A percentile compares a stretch with the other conserved stretches of the same genome.
Evolutionary conservation across 768 basidiomycete genomes (phyloP).

Genomic region (Gloeophyllum trabeum): DNA sequence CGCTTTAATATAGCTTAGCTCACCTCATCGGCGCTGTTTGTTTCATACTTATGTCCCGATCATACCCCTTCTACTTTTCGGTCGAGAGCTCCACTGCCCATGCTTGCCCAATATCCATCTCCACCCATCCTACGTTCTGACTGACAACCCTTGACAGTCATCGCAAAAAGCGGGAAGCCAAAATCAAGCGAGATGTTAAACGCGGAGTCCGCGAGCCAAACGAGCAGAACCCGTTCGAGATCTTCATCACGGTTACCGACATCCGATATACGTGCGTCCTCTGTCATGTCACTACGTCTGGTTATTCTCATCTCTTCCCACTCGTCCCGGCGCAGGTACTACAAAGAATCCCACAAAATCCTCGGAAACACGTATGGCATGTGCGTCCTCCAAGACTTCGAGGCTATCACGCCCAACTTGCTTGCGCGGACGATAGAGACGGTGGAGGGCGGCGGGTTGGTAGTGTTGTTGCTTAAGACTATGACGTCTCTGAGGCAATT

Average conservation of each 20-base stretch:
- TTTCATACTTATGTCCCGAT: no score
- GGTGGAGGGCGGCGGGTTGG: slow-evolving; percentile 87
- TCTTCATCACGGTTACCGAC: slow-evolving; percentile 97
- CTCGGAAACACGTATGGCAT: slow-evolving; percentile 97
- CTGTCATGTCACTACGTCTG: not conserved
- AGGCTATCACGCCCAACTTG: slow-evolving; percentile 95
- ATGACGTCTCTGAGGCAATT: slow-evolving; percentile 90
- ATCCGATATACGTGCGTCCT: slow-evolving; percentile 85
- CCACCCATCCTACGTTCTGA: no score
- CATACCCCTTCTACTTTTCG: no score
- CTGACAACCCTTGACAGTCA: slow-evolving; percentile 40
- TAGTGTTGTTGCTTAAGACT: slow-evolving; percentile 85
- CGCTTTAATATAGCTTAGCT: not conserved
- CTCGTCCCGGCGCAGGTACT: slow-evolving; percentile 41
- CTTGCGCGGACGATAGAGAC: slow-evolving; percentile 97
- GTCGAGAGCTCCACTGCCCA: no score
- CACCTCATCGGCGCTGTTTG: no score
- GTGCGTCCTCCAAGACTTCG: slow-evolving; percentile 95
- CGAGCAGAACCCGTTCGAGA: slow-evolving; percentile 95
- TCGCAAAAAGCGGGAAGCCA: slow-evolving; percentile 93
- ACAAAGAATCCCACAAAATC: slow-evolving; percentile 95
- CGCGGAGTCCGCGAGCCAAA: slow-evolving; percentile 88
- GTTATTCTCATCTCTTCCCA: not conserved
- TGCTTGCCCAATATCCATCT: no score
- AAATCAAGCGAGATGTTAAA: slow-evolving; percentile 94